Evolutionary conservation across 2,329 filamentous ascomycete species (phyloP).

Genomic region (Aaosphaeria pasadenensis): DNA sequence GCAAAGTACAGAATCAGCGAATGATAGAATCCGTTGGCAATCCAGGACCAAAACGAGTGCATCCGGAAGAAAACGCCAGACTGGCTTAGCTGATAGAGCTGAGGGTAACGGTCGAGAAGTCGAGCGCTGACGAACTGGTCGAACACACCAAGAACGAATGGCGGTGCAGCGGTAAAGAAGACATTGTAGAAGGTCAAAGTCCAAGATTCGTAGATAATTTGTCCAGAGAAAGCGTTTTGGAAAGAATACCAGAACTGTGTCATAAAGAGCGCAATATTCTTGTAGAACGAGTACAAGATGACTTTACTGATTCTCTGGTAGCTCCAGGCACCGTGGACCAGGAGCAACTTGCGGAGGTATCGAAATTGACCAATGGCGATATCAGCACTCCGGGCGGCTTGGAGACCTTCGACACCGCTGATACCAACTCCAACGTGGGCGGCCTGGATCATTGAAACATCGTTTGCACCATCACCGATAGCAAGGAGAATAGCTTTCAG

Average conservation of each 20-base stretch:
- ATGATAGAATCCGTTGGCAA: constrained; percentile 92
- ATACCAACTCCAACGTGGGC: constrained; percentile 98
- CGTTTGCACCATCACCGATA: constrained; percentile 96
- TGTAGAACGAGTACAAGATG: constrained; percentile 98
- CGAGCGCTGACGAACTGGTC: constrained; percentile 97
- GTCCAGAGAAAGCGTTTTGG: constrained; percentile 95
- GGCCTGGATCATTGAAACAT: constrained; percentile 99
- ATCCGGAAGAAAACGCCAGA: constrained; percentile 91
- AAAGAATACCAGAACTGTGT: constrained; percentile 99
- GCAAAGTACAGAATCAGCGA: constrained; percentile 90
- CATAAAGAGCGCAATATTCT: constrained; percentile 98
- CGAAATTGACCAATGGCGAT: constrained; percentile 95
- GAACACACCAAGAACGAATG: constrained; percentile 90
- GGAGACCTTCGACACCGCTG: constrained; percentile 92
- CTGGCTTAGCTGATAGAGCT: constrained; percentile 90
- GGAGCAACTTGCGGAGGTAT: constrained; percentile 85
- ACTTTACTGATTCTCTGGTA: constrained; percentile 97
- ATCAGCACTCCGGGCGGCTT: constrained; percentile 92
- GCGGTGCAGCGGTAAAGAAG: constrained; percentile 91
- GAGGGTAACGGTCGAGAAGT: constrained; percentile 89
- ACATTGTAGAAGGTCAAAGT: constrained; percentile 99
- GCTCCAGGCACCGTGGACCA: constrained; percentile 96
- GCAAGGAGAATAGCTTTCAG: constrained; percentile 88
- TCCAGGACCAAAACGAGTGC: constrained; percentile 90
- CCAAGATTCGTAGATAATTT: constrained; percentile 99